Percentiles rank a stretch among this genome's conserved stretches.
phyloP scores from a whole-genome alignment of 305 asterid species.

The Striga hermonthica region DNA sequence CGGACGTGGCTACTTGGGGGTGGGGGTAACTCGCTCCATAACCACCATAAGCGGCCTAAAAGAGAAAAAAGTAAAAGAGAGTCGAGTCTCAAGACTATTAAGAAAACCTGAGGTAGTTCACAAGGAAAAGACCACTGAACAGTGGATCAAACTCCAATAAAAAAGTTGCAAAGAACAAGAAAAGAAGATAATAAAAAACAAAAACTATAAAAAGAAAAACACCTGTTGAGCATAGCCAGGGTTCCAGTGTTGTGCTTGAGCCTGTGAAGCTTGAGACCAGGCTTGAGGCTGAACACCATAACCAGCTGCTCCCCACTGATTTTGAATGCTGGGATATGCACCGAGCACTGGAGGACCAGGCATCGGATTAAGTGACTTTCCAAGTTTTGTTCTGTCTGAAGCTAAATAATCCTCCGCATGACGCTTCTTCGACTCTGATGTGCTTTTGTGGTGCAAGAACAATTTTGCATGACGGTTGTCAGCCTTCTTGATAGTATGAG shows the following conservation, averaged over 20 bases:
- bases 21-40: conserved; percentile 63
- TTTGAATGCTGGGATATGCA: conserved; percentile 66
- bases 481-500: conserved; percentile 66
- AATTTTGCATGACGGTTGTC: conserved; percentile 85
- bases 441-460: conserved; percentile 72
- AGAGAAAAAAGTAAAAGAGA: conserved; percentile 19
- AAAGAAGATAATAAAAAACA: background rate
- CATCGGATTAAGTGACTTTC: conserved; percentile 55
- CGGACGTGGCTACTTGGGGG: conserved; percentile 62
- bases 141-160: background rate
- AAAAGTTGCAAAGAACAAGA: background rate
- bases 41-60: conserved; percentile 71
- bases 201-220: background rate
- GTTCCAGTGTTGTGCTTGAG: conserved; percentile 82
- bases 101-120: background rate
- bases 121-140: background rate
- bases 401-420: conserved; percentile 73
- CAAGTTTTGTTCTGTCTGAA: conserved; percentile 75
- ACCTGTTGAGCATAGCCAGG: conserved; percentile 90
- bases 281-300: conserved; percentile 80
- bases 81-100: conserved; percentile 9
- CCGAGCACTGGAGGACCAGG: conserved; percentile 61
- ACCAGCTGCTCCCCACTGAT: conserved; percentile 84
- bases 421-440: conserved; percentile 88
- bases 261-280: conserved; percentile 85